phyloP scores from a whole-genome alignment of 1,284 basidiomycete genomes.

The Acaromyces ingoldii region DNA sequence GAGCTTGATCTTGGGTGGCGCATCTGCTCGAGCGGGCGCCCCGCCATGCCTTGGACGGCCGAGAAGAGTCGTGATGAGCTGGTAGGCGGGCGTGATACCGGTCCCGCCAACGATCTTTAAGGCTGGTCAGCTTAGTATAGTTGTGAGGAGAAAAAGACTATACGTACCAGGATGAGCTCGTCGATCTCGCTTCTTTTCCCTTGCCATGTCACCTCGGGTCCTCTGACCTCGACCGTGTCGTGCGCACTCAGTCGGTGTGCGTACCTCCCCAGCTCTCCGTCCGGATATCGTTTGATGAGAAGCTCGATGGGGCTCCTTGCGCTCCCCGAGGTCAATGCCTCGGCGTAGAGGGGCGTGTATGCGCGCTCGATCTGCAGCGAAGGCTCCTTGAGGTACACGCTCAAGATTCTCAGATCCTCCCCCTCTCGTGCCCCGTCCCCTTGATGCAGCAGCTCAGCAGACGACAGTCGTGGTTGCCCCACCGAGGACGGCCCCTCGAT shows the following conservation, averaged over 20 bases:
- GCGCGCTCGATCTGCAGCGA: constrained; percentile 32
- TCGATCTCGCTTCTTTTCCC: constrained; percentile 2
- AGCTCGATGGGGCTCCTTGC: constrained; percentile 15
- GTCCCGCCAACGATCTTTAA: constrained; percentile 32
- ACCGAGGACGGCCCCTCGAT: neutral
- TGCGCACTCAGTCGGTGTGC: constrained; percentile 16
- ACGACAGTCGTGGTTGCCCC: neutral
- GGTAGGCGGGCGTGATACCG: constrained; percentile 32
- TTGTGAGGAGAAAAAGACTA: neutral
- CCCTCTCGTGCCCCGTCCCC: neutral
- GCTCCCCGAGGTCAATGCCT: constrained; percentile 10
- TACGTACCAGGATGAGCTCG: constrained; percentile 11
- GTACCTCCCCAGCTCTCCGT: constrained; percentile 30
- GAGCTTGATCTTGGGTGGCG: constrained; percentile 16
- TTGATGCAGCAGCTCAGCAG: constrained; percentile 28
- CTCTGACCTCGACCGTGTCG: constrained; percentile 21
- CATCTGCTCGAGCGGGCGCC: neutral
- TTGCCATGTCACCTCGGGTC: constrained; percentile 28
- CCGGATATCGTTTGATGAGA: constrained; percentile 29
- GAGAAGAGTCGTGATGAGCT: constrained; percentile 24
- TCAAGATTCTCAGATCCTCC: constrained; percentile 3
- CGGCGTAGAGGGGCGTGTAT: constrained; percentile 34
- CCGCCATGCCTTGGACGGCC: neutral
- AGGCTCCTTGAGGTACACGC: constrained; percentile 16
- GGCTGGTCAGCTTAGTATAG: constrained; percentile 14